Percentiles rank a stretch among this genome's conserved stretches.
phyloP scores from a whole-genome alignment of 2,329 filamentous ascomycete genomes.

The Colletotrichum sp. region DNA sequence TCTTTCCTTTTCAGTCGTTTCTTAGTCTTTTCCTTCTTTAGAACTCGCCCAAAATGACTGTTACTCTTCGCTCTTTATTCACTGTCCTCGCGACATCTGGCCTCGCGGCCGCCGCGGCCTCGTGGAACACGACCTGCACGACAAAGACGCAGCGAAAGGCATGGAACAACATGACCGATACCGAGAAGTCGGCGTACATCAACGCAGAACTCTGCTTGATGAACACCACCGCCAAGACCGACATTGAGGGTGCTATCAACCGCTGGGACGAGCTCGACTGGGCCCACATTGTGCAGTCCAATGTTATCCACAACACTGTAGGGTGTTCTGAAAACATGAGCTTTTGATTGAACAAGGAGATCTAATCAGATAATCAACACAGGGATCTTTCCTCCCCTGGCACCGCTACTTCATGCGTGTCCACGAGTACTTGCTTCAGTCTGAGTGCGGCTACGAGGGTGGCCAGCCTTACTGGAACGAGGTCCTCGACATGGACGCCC shows the following conservation, averaged over 20 bases:
- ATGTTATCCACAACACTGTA: constrained; percentile 19
- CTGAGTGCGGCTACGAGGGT: constrained; percentile 31
- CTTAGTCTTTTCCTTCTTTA: not conserved
- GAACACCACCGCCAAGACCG: constrained; percentile 6
- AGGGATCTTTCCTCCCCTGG: constrained; percentile 33
- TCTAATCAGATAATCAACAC: not conserved
- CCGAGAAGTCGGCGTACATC: constrained; percentile 22
- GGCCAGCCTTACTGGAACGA: constrained; percentile 25
- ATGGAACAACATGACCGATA: constrained; percentile 19
- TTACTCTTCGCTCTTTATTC: not conserved
- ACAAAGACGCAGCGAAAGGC: constrained; percentile 1
- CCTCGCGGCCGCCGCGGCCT: not conserved
- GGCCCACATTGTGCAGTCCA: constrained; percentile 17
- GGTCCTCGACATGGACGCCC: constrained; percentile 1
- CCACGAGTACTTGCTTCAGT: constrained; percentile 29
- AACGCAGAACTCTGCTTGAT: constrained; percentile 23
- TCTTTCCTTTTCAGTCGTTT: not conserved
- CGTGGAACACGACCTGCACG: constrained; percentile 1
- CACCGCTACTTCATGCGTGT: constrained; percentile 32
- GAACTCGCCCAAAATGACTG: not conserved
- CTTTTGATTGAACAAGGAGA: not conserved
- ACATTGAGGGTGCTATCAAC: constrained; percentile 12
- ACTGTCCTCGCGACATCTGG: not conserved
- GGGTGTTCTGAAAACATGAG: constrained; percentile 19
- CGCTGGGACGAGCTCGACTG: constrained; percentile 23